A percentile compares a stretch with the other conserved stretches of the same genome.
These are phyloP conservation scores for Fistulinella prunicolor DNA, from an alignment of 768 basidiomycete genomes.

Conservation along the genomic window DNA sequence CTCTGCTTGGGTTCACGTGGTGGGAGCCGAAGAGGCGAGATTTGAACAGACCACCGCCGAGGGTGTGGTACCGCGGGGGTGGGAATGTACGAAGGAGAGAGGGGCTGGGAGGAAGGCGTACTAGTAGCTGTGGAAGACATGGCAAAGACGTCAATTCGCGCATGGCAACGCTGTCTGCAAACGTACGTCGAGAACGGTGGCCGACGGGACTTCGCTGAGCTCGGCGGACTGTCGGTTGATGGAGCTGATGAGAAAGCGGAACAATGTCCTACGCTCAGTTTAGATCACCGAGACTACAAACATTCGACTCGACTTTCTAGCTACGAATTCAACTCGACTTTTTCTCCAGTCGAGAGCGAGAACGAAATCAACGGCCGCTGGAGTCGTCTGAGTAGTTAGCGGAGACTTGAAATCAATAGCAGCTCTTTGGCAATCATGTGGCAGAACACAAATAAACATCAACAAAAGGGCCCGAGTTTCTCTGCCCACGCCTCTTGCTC, in stretches of 20 bases:
- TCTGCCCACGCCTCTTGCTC: conserved; percentile 30
- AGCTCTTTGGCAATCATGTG: conserved; percentile 2
- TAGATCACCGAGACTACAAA: conserved; percentile 14
- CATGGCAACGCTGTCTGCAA: conserved; percentile 17
- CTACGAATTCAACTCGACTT: too few relatives aligned
- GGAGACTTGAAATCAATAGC: background rate
- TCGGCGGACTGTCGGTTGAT: conserved; percentile 34
- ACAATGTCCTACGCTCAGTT: conserved; percentile 27
- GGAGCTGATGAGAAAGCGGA: conserved; percentile 21
- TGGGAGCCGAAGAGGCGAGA: conserved; percentile 32
- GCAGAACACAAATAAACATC: conserved; percentile 19
- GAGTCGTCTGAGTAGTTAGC: background rate
- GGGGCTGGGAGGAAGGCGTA: conserved; percentile 6
- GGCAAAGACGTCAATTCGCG: conserved; percentile 24
- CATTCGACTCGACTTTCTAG: conserved; percentile 3
- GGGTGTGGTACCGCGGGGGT: conserved; percentile 18
- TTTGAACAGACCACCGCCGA: conserved; percentile 13
- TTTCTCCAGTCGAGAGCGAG: too few relatives aligned
- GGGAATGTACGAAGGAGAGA: conserved; percentile 3
- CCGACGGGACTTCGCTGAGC: conserved; percentile 34
- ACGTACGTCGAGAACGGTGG: conserved; percentile 23
- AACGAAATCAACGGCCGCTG: too few relatives aligned
- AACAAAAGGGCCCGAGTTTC: conserved; percentile 26
- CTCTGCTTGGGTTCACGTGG: conserved; percentile 33
- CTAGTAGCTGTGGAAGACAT: conserved; percentile 20